Conservation (phyloP, 148 eudicot genomes). For the Diospyros lotus region DNA sequence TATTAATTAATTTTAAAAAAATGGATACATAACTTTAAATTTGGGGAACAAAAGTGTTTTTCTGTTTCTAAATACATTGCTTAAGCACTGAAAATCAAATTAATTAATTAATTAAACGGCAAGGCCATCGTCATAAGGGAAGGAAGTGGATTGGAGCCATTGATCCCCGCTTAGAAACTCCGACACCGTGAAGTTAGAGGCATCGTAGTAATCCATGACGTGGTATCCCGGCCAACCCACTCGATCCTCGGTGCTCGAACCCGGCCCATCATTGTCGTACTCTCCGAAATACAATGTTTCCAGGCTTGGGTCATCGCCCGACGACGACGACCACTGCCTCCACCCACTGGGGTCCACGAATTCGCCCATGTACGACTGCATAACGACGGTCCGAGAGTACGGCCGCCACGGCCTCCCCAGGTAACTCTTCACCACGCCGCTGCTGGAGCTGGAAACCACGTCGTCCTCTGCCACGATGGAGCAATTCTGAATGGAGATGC, state of each 20-base stretch:
- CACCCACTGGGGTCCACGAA: slow-evolving; percentile 63
- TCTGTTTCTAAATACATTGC: no score
- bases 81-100: no score
- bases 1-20: no score
- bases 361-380: slow-evolving; percentile 73
- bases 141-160: slow-evolving; percentile 87
- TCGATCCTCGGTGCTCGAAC: slow-evolving; percentile 37
- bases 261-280: slow-evolving; percentile 65
- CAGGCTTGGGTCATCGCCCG: slow-evolving; percentile 21
- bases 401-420: slow-evolving; percentile 83
- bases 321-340: slow-evolving; percentile 40
- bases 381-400: slow-evolving; percentile 57
- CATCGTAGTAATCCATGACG: slow-evolving; percentile 73
- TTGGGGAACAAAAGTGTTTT: no score
- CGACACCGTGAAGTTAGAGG: slow-evolving; percentile 69
- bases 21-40: no score
- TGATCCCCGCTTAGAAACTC: slow-evolving; percentile 70
- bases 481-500: slow-evolving; percentile 80
- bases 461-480: slow-evolving; percentile 57
- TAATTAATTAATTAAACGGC: slow-evolving; percentile 45
- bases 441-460: slow-evolving; percentile 24
- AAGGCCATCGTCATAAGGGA: slow-evolving; percentile 86
- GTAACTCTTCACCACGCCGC: slow-evolving; percentile 39
- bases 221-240: slow-evolving; percentile 78
- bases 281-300: slow-evolving; percentile 82